A percentile compares a stretch with the other conserved stretches of the same genome.
Evolutionary conservation across 2,329 filamentous ascomycete species (phyloP).

Genomic region (Xylaria arbuscula): DNA sequence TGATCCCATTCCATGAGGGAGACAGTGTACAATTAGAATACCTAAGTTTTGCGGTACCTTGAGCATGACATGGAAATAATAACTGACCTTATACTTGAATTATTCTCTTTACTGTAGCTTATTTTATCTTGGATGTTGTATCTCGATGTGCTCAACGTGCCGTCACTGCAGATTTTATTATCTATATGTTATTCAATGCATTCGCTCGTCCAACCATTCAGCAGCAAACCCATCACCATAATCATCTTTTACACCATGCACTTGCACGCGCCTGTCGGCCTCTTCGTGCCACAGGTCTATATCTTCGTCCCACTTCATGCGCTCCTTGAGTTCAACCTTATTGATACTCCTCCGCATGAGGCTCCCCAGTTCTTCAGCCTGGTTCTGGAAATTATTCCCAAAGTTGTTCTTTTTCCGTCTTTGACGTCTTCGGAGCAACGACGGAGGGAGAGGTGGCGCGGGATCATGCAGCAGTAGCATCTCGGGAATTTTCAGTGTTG

Average conservation of each 20-base stretch:
- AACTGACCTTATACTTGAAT: neutral
- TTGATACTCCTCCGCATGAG: constrained; percentile 63
- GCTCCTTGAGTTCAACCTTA: constrained; percentile 58
- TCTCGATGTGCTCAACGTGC: neutral
- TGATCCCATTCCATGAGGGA: no score
- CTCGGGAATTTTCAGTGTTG: constrained; percentile 62
- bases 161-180: neutral
- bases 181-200: neutral
- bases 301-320: constrained; percentile 56
- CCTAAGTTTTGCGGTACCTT: no score
- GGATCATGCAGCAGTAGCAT: constrained; percentile 61
- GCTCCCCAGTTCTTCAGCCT: constrained; percentile 59
- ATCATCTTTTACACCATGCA: constrained; percentile 51
- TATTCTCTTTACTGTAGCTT: neutral
- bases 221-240: constrained; percentile 42
- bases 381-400: constrained; percentile 58
- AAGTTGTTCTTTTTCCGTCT: constrained; percentile 37
- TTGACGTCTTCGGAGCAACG: constrained; percentile 37
- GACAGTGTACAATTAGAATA: no score
- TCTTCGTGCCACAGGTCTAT: constrained; percentile 51
- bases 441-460: constrained; percentile 39
- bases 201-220: constrained; percentile 44
- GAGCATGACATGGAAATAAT: neutral
- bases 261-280: constrained; percentile 53
- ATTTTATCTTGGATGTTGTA: neutral